Conservation (phyloP, 1,139 yeast species). For the Debaryomycetaceae sp. region DNA sequence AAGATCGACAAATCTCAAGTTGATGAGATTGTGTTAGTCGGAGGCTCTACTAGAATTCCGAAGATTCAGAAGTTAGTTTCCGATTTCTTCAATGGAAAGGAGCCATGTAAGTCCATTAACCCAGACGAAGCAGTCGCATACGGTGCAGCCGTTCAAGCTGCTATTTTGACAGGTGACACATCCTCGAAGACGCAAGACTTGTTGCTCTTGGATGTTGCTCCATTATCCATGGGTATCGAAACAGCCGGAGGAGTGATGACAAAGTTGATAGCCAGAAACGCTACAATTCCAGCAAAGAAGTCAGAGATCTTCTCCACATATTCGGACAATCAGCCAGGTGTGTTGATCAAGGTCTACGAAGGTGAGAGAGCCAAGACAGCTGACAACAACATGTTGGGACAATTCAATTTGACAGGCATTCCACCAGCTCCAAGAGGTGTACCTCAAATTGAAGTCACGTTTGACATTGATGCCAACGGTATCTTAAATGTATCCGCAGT, state of each 20-base stretch:
- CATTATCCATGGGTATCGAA: constrained; percentile 92
- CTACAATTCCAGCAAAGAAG: constrained; percentile 93
- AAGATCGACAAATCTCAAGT: constrained; percentile 39
- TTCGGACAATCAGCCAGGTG: constrained; percentile 96
- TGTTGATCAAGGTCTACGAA: constrained; percentile 89
- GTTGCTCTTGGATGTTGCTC: constrained; percentile 86
- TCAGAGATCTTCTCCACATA: constrained; percentile 94
- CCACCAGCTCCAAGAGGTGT: constrained; percentile 99
- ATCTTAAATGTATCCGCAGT: constrained; percentile 81
- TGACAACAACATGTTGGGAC: constrained; percentile 92
- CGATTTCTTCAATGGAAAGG: constrained; percentile 44
- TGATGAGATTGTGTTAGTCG: constrained; percentile 40
- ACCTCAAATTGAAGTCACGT: constrained; percentile 93
- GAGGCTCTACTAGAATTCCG: constrained; percentile 46
- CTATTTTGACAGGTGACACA: constrained; percentile 76
- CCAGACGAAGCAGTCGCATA: constrained; percentile 46
- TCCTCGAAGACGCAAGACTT: constrained; percentile 75
- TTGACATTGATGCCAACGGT: constrained; percentile 91
- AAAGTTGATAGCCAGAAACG: constrained; percentile 91
- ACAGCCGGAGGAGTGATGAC: constrained; percentile 98
- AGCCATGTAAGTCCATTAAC: constrained; percentile 43
- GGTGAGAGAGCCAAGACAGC: constrained; percentile 96
- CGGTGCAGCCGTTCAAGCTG: constrained; percentile 47
- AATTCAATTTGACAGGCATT: constrained; percentile 88
- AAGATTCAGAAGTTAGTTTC: constrained; percentile 43